phyloP scores from a whole-genome alignment of 805 yeast species.

The Pichia ethanolica region DNA sequence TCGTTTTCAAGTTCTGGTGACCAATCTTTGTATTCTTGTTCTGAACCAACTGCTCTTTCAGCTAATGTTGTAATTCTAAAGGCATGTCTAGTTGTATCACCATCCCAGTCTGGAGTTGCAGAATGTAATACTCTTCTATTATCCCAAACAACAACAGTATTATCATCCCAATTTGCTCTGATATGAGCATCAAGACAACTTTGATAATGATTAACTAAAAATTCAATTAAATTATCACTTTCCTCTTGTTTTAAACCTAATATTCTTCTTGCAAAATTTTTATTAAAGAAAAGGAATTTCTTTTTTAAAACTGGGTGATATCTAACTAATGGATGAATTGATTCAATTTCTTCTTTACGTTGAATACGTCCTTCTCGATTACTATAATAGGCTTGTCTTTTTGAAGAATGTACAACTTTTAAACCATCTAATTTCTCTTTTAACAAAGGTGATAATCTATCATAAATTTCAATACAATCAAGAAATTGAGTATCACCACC shows the following conservation, averaged over 20 bases:
- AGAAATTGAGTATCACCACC: slow-evolving; percentile 82
- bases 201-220: slow-evolving; percentile 44
- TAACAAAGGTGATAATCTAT: slow-evolving; percentile 60
- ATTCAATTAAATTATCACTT: slow-evolving; percentile 50
- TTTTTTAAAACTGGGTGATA: slow-evolving; percentile 64
- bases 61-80: slow-evolving; percentile 67
- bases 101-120: slow-evolving; percentile 64
- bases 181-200: slow-evolving; percentile 54
- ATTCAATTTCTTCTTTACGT: slow-evolving; percentile 55
- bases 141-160: slow-evolving; percentile 70
- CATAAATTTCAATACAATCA: slow-evolving; percentile 64
- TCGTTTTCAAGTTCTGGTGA: slow-evolving; percentile 21
- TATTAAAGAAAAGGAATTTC: slow-evolving; percentile 50
- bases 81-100: slow-evolving; percentile 60
- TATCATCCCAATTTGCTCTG: slow-evolving; percentile 64
- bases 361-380: slow-evolving; percentile 49
- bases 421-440: slow-evolving; percentile 51
- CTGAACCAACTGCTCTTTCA: slow-evolving; percentile 47
- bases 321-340: slow-evolving; percentile 64
- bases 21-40: slow-evolving; percentile 27
- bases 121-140: slow-evolving; percentile 65
- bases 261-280: slow-evolving; percentile 58
- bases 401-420: slow-evolving; percentile 63
- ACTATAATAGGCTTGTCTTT: slow-evolving; percentile 59
- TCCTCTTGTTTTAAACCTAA: slow-evolving; percentile 70